Evolutionary conservation across 1,139 yeast genomes (phyloP).

Genomic region (Magnusiomyces starmeri): DNA sequence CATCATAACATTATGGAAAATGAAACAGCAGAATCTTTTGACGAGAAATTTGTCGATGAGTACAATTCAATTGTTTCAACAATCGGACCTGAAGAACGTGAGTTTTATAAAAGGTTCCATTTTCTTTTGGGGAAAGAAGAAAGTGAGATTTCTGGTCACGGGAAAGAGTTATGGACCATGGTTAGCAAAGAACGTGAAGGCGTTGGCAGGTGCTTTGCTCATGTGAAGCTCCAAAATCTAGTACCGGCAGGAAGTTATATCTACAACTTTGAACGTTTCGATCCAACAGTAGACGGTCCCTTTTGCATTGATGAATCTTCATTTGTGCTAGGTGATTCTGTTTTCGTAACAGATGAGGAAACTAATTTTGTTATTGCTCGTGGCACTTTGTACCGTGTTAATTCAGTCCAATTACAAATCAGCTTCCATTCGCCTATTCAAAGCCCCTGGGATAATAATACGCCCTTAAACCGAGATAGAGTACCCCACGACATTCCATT

Average conservation of each 20-base stretch:
- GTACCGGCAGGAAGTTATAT: slow-evolving; percentile 10
- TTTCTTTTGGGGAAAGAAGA: slow-evolving; percentile 68
- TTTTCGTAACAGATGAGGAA: slow-evolving; percentile 68
- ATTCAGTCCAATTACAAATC: neutral
- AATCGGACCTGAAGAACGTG: slow-evolving; percentile 12
- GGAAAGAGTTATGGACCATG: slow-evolving; percentile 63
- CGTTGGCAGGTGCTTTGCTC: slow-evolving; percentile 48
- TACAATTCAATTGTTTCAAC: neutral
- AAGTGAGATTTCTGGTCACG: slow-evolving; percentile 44
- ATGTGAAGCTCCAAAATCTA: slow-evolving; percentile 3
- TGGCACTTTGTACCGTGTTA: neutral
- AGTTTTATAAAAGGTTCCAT: slow-evolving; percentile 70
- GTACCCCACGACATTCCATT: neutral
- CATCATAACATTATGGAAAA: slow-evolving; percentile 42
- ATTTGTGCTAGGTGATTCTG: slow-evolving; percentile 31
- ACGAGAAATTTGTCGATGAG: neutral
- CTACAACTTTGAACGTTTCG: slow-evolving; percentile 18
- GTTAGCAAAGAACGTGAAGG: slow-evolving; percentile 55
- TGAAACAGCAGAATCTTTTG: neutral
- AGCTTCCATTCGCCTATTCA: neutral
- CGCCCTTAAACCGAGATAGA: neutral
- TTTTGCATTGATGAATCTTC: slow-evolving; percentile 21
- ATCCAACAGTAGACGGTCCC: slow-evolving; percentile 10
- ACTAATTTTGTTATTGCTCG: slow-evolving; percentile 48
- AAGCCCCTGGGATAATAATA: neutral